A percentile compares a stretch with the other conserved stretches of the same genome.
Evolutionary conservation across 805 yeast species (phyloP).

Genomic region (Candida ascalaphidarum): DNA sequence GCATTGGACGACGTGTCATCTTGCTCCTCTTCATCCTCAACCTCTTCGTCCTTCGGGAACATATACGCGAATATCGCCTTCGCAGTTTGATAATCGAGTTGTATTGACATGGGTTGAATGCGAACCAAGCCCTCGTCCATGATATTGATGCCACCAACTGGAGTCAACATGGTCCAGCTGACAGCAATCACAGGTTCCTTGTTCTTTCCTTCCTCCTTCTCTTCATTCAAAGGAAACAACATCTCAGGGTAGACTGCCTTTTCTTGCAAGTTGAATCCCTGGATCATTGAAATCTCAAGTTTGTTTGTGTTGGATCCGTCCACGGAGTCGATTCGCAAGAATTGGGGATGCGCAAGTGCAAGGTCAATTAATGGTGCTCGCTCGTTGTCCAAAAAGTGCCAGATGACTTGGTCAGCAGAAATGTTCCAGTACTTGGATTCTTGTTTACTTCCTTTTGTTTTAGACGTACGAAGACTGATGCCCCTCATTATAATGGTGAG

Average conservation of each 20-base stretch:
- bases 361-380: slow-evolving; percentile 63
- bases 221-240: slow-evolving; percentile 40
- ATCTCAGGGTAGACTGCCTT: slow-evolving; percentile 63
- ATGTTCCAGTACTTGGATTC: slow-evolving; percentile 4
- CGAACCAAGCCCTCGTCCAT: slow-evolving; percentile 54
- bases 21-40: not conserved
- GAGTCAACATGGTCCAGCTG: slow-evolving; percentile 72
- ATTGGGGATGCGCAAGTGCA: slow-evolving; percentile 52
- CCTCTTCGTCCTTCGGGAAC: slow-evolving; percentile 44
- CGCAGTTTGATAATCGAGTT: slow-evolving; percentile 66
- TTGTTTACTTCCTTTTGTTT: slow-evolving; percentile 3
- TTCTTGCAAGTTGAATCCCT: slow-evolving; percentile 57
- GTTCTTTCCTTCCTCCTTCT: slow-evolving; percentile 7
- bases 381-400: slow-evolving; percentile 58
- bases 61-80: slow-evolving; percentile 54
- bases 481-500: slow-evolving; percentile 26
- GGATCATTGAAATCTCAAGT: slow-evolving; percentile 51
- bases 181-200: slow-evolving; percentile 17
- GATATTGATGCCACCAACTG: slow-evolving; percentile 88
- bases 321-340: slow-evolving; percentile 51
- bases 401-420: slow-evolving; percentile 55
- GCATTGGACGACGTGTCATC: no score
- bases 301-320: slow-evolving; percentile 63
- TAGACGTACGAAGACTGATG: slow-evolving; percentile 13
- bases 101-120: slow-evolving; percentile 60